Evolutionary conservation across 2,329 filamentous ascomycete genomes (phyloP), one percentile per base, ranked within the genome.

Genomic region (Fusarium nelsonii): DNA sequence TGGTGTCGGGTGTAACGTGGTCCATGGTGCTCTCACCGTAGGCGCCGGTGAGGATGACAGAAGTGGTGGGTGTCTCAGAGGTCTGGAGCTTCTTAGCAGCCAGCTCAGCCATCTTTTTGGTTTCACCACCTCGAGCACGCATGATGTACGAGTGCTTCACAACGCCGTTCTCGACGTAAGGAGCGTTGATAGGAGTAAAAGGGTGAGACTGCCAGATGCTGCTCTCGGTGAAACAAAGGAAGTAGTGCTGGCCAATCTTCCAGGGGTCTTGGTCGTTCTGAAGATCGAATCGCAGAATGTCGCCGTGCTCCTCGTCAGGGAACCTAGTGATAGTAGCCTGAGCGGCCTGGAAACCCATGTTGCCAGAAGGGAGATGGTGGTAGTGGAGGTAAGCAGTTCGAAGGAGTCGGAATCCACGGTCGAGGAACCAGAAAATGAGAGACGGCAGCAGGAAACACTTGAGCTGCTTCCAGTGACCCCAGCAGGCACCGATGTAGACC

Each of bases 191-290:
- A 0, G 89, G 87, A 0, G 90, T 92, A 73, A 92, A 91, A 0
- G 91, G 91, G 72, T 93, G 91, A 0, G 88, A 88, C 77, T 93
- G 90, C 89, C 90, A 92, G 70, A 92, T 84, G 70, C 84, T 90
- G 33, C 87, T 81, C 63, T 89, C 85, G 0, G 88, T 82, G 71
- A 93, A 92, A 75, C 86, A 90, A 16, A 92, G 81, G 72, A 88
- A 92, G 76, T 91, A 92, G 74, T 93, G 91, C 77, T 92, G 88
- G 11, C 91, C 90, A 14, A 91, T 80, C 14, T 82, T 79, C 90
- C 90, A 93, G 0, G 85, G 76, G 30, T 84, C 82, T 52, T 91
- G 88, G 3, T 83, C 76, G 66, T 91, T 88, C 2, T 85, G 79
- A 62, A 92, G 88, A 55, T 93, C 90, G 6, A 94, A 79, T 2